phyloP scores from a whole-genome alignment of 2,329 filamentous ascomycete genomes.

The Akanthomyces uredinophilus region DNA sequence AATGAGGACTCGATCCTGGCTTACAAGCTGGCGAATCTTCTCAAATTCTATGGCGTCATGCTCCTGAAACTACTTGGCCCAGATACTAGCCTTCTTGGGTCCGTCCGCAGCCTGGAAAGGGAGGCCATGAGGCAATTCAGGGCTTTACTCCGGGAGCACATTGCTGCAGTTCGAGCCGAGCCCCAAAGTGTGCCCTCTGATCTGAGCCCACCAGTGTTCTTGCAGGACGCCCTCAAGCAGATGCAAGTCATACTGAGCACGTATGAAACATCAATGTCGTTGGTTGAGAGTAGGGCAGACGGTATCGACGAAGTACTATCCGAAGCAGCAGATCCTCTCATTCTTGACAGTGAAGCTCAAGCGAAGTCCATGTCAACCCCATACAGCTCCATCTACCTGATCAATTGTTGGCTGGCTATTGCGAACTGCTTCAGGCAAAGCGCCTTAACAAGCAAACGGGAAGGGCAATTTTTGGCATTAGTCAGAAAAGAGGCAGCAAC shows the following conservation, averaged over 20 bases:
- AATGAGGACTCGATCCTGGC: conserved; percentile 85
- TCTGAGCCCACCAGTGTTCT: conserved; percentile 71
- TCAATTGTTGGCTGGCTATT: conserved; percentile 65
- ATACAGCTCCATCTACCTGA: conserved; percentile 60
- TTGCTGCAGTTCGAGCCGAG: conserved; percentile 67
- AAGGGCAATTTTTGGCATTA: conserved; percentile 50
- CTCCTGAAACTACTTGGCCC: conserved; percentile 73
- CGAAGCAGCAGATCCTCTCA: conserved; percentile 81
- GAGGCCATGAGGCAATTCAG: conserved; percentile 81
- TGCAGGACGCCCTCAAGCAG: conserved; percentile 73
- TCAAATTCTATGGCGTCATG: conserved; percentile 83
- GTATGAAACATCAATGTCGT: conserved; percentile 74
- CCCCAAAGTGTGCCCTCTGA: conserved; percentile 66
- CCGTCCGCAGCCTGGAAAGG: conserved; percentile 63
- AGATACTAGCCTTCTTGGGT: conserved; percentile 63
- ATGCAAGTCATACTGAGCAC: conserved; percentile 76
- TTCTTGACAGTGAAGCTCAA: conserved; percentile 68
- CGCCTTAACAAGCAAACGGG: conserved; percentile 57
- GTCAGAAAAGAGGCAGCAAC: conserved; percentile 51
- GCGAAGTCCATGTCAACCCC: conserved; percentile 55
- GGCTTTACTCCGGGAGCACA: conserved; percentile 72
- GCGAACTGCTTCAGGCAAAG: conserved; percentile 51
- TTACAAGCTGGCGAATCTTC: conserved; percentile 84
- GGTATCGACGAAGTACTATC: conserved; percentile 71
- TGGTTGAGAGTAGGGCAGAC: conserved; percentile 52